Evolutionary conservation across 1,284 basidiomycete species (phyloP), one percentile per base, ranked within the genome.

Genomic region (Trichosporon inkin): DNA sequence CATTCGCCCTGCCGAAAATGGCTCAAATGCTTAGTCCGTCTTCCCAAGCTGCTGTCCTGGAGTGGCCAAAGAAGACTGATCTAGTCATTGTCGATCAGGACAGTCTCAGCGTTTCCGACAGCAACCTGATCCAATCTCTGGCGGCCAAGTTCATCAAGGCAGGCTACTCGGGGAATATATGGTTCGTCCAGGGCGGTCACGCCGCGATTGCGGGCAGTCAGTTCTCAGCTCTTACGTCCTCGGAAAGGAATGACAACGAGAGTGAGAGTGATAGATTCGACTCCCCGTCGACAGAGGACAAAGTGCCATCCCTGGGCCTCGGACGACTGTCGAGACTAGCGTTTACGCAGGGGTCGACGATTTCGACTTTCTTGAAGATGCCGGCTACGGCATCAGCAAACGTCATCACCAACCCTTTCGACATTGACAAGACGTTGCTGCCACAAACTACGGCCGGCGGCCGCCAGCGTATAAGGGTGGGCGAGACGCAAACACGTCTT

Each of bases 31-130:
- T 95, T 16, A 24, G 86, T 3, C 84, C 85, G 0, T 61, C 78
- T 6, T 82, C 87, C 19, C 83, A 85, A 24, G 73, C 81, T 19
- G 83, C 82, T 22, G 64, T 79, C 1, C 38, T 53, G 1, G 17
- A 60, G 4, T 91, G 92, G 76, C 75, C 81, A 22, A 73, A 82
- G 13, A 89, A 85, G 84, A 75, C 75, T 8, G 68, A 76, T 62
- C 90, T 95, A 63, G 71, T 95, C 55, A 85, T 92, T 20, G 86
- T 94, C 67, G 92, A 96, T 71, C 85, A 86, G 2, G 92, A 95
- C 73, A 85, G 88, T 10, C 62, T 71, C 0, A 39, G 75, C 11
- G 81, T 89, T 7, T 78, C 82, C 0, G 85, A 88, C 3, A 84
- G 85, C 2, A 85, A 84, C 61, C 88, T 90, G 64, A 82, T 94